Base-by-base conservation (phyloP, 345 rosid species). In the Populus nigra region DNA sequence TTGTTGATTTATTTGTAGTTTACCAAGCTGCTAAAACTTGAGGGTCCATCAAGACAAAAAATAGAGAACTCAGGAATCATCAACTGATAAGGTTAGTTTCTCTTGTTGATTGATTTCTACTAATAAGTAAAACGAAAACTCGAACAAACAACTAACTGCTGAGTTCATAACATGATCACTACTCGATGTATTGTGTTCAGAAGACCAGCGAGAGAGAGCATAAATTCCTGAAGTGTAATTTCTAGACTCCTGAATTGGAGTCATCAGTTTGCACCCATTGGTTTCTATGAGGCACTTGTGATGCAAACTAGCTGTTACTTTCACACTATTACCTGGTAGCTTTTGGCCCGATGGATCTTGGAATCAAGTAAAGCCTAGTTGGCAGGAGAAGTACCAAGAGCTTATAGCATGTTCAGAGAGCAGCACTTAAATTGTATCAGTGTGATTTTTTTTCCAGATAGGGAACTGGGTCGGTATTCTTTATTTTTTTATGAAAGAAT, bases 11-110 rank as follows among this genome's bases (percentile, higher is more conserved):
- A 29, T 86, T 11, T 77, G 85, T 86, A 94, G 98, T 91, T 91
- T 77, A 91, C 91, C 50, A 91, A 92, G 81, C 84, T 90, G 78
- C 90, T 94, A 83, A 89, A 89, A 84, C 89, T 81, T 70, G 94
- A 92, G 87, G 85, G 69, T 81, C 88, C 93, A 77, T 77, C 84
- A 83, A 79, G 73, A 75, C 41, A 83, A 69, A 87, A 72, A 76
- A 57, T 83, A 67, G 82, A 82, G 75, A 83, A 80, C 63, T 72
- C 86, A 71, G 70, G 83, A 62, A 79, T 79, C 36, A 70, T 78
- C 68, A 76, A 78, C 73, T 81, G 78, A 82, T 66, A 78, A 86
- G 88, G 84, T 83, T 47, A 78, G 88, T 50, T 23, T 35, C 69
- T 61, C 18, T 15, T 35, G 23, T 11, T 63, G 12, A 25, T 11